Conservation (phyloP, 257 asterid genomes). For the Fraxinus pennsylvanica region DNA sequence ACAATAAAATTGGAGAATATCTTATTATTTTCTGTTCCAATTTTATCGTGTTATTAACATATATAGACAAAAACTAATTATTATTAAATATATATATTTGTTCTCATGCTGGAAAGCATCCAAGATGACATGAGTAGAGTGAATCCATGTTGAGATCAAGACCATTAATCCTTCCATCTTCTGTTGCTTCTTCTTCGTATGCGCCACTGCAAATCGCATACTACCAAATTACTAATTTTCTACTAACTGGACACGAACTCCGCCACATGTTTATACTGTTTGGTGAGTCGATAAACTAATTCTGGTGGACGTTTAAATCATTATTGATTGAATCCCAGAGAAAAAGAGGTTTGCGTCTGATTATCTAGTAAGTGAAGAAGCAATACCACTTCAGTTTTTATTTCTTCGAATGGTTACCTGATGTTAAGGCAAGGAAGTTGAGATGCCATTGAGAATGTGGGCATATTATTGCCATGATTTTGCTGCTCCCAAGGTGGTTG, state of each 20-base stretch:
- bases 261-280: neutral
- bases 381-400: no score
- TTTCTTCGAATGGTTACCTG: constrained; percentile 34
- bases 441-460: constrained; percentile 43
- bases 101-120: constrained; percentile 32
- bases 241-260: neutral
- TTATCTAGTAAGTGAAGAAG: no score
- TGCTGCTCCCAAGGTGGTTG: constrained; percentile 59
- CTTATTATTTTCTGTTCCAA: no score
- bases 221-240: neutral
- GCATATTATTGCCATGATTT: constrained; percentile 35
- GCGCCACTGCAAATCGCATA: constrained; percentile 15
- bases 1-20: no score
- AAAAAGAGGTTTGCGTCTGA: no score
- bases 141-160: constrained; percentile 48
- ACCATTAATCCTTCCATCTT: constrained; percentile 31
- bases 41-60: no score
- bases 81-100: neutral
- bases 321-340: neutral
- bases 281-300: neutral
- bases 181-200: constrained; percentile 32
- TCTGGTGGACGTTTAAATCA: no score
- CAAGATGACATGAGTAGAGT: constrained; percentile 39
- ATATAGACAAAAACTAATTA: no score
- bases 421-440: constrained; percentile 55